A percentile compares a stretch with the other conserved stretches of the same genome.
phyloP scores from a whole-genome alignment of 169 alveolate genomes.

The Eimeria sp. region DNA sequence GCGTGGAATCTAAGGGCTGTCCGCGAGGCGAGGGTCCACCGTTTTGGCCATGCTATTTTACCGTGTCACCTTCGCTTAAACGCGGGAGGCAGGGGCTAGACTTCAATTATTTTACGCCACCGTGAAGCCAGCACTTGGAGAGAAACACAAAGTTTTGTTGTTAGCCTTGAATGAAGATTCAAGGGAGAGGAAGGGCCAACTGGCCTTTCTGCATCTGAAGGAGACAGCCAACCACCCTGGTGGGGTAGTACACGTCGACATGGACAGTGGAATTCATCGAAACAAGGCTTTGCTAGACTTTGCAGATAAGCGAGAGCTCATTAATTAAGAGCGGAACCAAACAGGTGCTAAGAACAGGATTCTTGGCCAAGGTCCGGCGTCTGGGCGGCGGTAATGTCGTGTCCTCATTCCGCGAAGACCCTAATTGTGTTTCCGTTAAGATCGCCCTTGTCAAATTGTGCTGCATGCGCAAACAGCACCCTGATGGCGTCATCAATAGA shows the following conservation, averaged over 20 bases:
- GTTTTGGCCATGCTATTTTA: not conserved
- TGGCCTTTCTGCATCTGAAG: slow-evolving; percentile 1
- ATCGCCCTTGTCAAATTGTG: slow-evolving; percentile 82
- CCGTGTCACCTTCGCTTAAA: not conserved
- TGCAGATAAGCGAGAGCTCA: slow-evolving; percentile 11
- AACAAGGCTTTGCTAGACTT: slow-evolving; percentile 39
- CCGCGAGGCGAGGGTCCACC: not conserved
- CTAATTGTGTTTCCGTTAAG: slow-evolving; percentile 83
- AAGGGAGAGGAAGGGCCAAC: not conserved
- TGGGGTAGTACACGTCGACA: not conserved
- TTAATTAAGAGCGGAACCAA: not conserved
- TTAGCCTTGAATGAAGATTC: not conserved
- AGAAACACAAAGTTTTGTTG: slow-evolving; percentile 2
- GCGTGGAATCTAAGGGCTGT: not conserved
- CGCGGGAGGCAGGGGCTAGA: slow-evolving; percentile 11
- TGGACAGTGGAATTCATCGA: not conserved
- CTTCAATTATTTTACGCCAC: slow-evolving; percentile 21
- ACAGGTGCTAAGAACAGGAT: not conserved
- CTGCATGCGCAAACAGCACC: slow-evolving; percentile 59
- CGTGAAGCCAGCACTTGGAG: not conserved
- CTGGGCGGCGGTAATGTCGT: not conserved
- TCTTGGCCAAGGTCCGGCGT: not conserved
- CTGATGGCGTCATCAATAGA: slow-evolving; percentile 39
- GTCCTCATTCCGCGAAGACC: slow-evolving; percentile 78
- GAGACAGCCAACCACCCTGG: slow-evolving; percentile 20